Conservation (phyloP, 1,284 basidiomycete species). For the Nidula niveotomentosa region DNA sequence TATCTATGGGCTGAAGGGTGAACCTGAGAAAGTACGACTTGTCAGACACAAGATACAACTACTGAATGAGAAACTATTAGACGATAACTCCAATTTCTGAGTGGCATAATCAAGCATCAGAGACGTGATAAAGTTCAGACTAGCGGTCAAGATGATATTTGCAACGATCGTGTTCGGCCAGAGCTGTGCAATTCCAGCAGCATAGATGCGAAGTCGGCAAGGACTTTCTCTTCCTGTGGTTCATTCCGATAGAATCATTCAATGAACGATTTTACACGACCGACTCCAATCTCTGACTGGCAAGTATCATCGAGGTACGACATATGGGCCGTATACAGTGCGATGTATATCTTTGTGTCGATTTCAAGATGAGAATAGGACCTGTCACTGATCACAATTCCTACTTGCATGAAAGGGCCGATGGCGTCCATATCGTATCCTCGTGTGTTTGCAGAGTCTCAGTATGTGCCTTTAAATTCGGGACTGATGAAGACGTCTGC, state of each 20-base stretch:
- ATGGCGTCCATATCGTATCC: neutral
- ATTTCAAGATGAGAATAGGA: neutral
- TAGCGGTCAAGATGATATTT: slow-evolving; percentile 26
- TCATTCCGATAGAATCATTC: slow-evolving; percentile 17
- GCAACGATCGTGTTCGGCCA: slow-evolving; percentile 18
- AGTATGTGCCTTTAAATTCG: neutral
- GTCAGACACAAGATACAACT: neutral
- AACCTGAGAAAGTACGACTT: neutral
- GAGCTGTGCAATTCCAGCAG: slow-evolving; percentile 14
- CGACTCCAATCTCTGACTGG: slow-evolving; percentile 10
- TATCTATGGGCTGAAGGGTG: slow-evolving; percentile 13
- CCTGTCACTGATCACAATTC: neutral
- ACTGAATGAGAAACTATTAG: neutral
- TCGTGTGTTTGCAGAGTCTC: neutral
- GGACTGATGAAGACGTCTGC: neutral
- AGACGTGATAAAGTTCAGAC: slow-evolving; percentile 20
- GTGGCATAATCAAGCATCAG: slow-evolving; percentile 26
- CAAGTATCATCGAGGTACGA: slow-evolving; percentile 26
- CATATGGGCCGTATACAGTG: slow-evolving; percentile 25
- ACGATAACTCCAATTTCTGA: slow-evolving; percentile 13
- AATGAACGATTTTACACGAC: slow-evolving; percentile 19
- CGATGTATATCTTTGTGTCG: slow-evolving; percentile 18
- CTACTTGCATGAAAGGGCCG: neutral
- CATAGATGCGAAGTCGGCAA: slow-evolving; percentile 25
- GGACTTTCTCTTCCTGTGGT: slow-evolving; percentile 16